These are phyloP conservation scores for Oryza nivara DNA, from an alignment of 176 grass and related monocot genomes.

Conservation along the genomic window DNA sequence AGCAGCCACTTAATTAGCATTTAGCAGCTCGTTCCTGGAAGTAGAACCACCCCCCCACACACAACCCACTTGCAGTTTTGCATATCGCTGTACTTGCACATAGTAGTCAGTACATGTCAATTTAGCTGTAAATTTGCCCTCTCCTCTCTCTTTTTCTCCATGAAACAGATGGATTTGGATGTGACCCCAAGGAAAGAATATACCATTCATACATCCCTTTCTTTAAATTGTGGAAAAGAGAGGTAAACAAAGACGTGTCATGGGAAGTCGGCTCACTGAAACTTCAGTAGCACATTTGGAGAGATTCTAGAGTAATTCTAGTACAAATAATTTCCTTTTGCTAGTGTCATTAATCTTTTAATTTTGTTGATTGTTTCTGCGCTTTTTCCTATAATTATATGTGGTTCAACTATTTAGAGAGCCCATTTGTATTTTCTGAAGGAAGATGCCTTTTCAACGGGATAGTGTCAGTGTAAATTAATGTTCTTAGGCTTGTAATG, in stretches of 20 bases:
- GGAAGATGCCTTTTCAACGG: conserved; percentile 10
- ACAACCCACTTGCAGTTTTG: conserved; percentile 21
- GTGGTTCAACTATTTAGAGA: not conserved
- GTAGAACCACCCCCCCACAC: conserved; percentile 25
- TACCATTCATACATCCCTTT: conserved; percentile 1
- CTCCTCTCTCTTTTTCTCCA: not conserved
- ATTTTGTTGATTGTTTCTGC: not conserved
- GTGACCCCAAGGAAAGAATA: conserved; percentile 50
- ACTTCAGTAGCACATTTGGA: conserved; percentile 16
- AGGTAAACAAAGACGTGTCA: not conserved
- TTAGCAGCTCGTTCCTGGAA: conserved; percentile 46
- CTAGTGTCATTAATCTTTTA: not conserved
- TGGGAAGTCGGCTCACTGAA: conserved; percentile 29
- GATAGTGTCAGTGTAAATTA: not conserved
- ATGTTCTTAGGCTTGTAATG: conserved; percentile 13
- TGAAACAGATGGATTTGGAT: conserved; percentile 41
- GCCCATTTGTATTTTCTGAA: not conserved
- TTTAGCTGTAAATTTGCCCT: conserved; percentile 49
- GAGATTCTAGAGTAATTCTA: not conserved
- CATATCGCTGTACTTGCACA: conserved; percentile 14
- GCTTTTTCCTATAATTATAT: not conserved
- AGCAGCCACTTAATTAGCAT: conserved; percentile 35
- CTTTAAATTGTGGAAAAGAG: conserved; percentile 6
- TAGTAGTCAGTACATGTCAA: conserved; percentile 35
- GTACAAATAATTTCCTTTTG: not conserved